These are phyloP conservation scores for Yarrowia bubula DNA, from an alignment of 805 yeast genomes.

Conservation along the genomic window DNA sequence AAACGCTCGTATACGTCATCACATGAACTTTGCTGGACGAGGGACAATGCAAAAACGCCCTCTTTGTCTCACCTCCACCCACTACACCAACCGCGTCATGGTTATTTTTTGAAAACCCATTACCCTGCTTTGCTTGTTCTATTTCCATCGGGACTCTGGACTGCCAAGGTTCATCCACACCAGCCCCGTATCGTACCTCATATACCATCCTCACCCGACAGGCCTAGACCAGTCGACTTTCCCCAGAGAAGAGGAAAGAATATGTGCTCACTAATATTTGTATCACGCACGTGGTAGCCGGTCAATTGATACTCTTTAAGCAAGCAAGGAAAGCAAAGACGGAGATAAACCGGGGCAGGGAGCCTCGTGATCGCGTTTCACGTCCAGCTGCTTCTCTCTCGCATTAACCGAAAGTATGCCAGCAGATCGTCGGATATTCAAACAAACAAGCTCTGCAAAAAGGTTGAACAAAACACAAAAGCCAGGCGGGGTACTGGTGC, in stretches of 20 bases:
- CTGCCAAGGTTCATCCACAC: no score
- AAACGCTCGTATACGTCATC: slow-evolving; percentile 9
- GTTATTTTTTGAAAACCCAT: not conserved
- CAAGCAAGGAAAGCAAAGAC: not conserved
- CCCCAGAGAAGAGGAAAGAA: no score
- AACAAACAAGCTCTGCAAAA: not conserved
- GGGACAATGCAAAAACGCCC: not conserved
- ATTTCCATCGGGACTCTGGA: not conserved
- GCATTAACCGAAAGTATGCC: not conserved
- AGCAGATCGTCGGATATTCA: not conserved
- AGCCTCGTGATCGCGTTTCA: not conserved
- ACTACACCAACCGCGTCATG: not conserved
- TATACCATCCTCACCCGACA: no score
- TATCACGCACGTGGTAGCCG: no score
- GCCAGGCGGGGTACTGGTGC: not conserved
- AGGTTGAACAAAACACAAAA: not conserved
- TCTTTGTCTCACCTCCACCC: not conserved
- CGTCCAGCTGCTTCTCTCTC: not conserved
- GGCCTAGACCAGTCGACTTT: no score
- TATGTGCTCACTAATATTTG: no score
- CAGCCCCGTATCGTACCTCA: no score
- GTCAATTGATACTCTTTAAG: no score
- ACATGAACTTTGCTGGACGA: not conserved
- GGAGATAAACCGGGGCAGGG: not conserved
- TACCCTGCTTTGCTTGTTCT: not conserved